A percentile compares a stretch with the other conserved stretches of the same genome.
phyloP scores from a whole-genome alignment of 75 land plant species.

The Larix kaempferi region DNA sequence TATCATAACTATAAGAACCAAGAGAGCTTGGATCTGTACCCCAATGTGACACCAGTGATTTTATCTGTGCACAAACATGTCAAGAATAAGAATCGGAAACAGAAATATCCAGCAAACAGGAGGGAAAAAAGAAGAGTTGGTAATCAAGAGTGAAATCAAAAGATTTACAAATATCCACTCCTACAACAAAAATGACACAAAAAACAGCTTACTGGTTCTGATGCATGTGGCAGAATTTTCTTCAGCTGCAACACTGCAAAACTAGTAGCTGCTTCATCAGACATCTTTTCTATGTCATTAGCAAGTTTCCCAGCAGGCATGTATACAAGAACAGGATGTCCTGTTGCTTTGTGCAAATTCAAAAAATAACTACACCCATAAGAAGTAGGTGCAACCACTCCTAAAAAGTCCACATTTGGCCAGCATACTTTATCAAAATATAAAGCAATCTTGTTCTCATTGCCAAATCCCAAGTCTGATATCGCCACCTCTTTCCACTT shows the following conservation, averaged over 20 bases:
- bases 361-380: constrained; percentile 77
- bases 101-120: background rate
- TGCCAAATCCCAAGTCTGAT: constrained; percentile 63
- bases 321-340: constrained; percentile 85
- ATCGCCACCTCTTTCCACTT: constrained; percentile 77
- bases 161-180: background rate
- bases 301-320: constrained; percentile 86
- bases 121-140: background rate
- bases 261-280: constrained; percentile 67
- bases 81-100: background rate
- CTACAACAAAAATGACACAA: background rate
- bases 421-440: constrained; percentile 71
- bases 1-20: constrained; percentile 71
- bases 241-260: constrained; percentile 73
- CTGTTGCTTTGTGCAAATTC: constrained; percentile 88
- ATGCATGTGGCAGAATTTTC: constrained; percentile 70
- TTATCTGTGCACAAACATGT: constrained; percentile 42
- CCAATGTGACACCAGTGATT: constrained; percentile 73
- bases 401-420: constrained; percentile 86
- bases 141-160: background rate
- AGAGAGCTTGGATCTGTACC: constrained; percentile 67
- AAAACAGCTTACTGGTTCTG: constrained; percentile 55
- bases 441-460: constrained; percentile 79
- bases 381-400: constrained; percentile 70
- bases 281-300: constrained; percentile 67